These are phyloP conservation scores for Escallonia rubra DNA, from an alignment of 129 eudicot species.

Conservation along the genomic window DNA sequence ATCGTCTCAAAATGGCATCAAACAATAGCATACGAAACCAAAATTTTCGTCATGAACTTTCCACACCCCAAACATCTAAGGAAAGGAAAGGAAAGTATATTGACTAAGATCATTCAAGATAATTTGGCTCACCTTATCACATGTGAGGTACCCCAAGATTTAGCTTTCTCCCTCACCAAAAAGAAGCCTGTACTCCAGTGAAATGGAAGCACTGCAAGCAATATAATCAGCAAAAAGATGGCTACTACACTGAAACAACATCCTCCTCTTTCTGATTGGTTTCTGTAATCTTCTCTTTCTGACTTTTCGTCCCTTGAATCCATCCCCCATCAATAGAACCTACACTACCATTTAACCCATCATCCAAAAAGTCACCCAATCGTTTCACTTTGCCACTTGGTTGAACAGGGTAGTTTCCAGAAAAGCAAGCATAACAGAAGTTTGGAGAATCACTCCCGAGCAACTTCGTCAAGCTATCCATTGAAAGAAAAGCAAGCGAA, in stretches of 20 bases:
- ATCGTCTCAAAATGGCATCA: no score
- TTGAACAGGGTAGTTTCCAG: slow-evolving; percentile 59
- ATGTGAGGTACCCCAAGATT: no score
- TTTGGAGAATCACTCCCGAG: slow-evolving; percentile 38
- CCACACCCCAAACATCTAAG: no score
- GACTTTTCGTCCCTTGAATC: slow-evolving; percentile 12
- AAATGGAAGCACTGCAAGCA: no score
- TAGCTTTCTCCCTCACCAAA: no score
- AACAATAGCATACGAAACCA: no score
- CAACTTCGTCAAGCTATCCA: slow-evolving; percentile 51
- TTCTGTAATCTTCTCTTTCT: neutral
- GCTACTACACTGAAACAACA: neutral
- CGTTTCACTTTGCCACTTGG: slow-evolving; percentile 51
- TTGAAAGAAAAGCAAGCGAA: slow-evolving; percentile 56
- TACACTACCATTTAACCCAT: slow-evolving; percentile 46
- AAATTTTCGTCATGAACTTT: no score
- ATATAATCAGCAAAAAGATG: neutral
- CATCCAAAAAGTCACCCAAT: slow-evolving; percentile 48
- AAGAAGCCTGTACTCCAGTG: no score
- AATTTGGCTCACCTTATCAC: no score
- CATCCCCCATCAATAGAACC: slow-evolving; percentile 46
- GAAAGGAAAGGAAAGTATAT: no score
- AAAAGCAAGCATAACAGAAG: slow-evolving; percentile 67
- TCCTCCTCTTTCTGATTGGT: neutral
- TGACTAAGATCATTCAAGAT: no score